Base-by-base conservation (phyloP, 1,139 yeast species). In the Candida sanyaensis region DNA sequence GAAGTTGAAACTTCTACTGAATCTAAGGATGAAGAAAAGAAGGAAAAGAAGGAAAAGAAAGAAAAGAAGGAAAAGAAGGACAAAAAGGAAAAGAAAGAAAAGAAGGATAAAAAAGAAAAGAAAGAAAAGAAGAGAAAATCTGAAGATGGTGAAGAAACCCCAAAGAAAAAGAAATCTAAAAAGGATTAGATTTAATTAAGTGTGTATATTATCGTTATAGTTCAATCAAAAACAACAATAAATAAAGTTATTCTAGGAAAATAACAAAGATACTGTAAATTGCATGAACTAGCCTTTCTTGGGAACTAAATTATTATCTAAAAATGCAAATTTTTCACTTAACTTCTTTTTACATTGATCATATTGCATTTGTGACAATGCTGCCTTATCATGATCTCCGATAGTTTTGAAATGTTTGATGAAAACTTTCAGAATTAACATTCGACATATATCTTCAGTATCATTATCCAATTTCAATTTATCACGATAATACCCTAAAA, bases 41-140 rank as follows among this genome's bases (percentile, higher is more conserved):
- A 46, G n/a, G n/a, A n/a, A n/a, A n/a, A n/a, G n/a, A n/a, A n/a
- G 23, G 43, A 48, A 11, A 39, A 47, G 78, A 83, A 61, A 79
- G 83, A 52, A 79, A 84, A 74, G 80, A 84, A 65, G 80, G 83
- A 47, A 80, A 86, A 77, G 79, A 83, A 63, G 80, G 86, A 59
- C 80, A 86, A 70, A 81, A 84, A 65, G 77, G 81, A 57, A 73
- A 78, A 68, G 76, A 81, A 59, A 76, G 80, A 69, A 77, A 86
- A 74, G 78, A 84, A 71, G 60, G 66, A 43, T 55, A 68, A 62
- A 60, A 70, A 55, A 61, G 67, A 57, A 59, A 68, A 60, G 63
- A 69, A 56, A 65, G 71, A 43, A 63, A 71, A 64, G 64, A 70
- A 62, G 62, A 86, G 82, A 50, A 86, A 80, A 48, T 86, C 81